phyloP scores from a whole-genome alignment of 129 eudicot species.

The Pulicaria dysenterica region DNA sequence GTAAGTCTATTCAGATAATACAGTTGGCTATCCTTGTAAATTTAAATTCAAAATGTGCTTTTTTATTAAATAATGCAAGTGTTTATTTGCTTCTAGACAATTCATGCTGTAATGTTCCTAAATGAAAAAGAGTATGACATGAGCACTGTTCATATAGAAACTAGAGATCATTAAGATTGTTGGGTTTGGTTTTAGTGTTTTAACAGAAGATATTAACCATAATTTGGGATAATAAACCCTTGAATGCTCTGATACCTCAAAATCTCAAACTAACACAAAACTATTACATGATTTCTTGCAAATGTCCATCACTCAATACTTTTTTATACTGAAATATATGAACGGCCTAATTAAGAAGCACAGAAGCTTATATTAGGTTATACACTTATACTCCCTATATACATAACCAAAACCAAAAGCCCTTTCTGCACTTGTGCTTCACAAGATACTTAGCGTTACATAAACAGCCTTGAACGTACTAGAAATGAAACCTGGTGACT shows the following conservation, averaged over 20 bases:
- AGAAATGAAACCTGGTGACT: background rate
- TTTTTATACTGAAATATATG: constrained; percentile 3
- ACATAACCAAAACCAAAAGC: background rate
- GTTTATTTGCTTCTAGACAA: constrained; percentile 1
- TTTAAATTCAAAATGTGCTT: background rate
- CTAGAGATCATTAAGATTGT: background rate
- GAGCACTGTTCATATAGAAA: background rate
- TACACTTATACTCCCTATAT: constrained; percentile 12
- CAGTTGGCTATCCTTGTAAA: background rate
- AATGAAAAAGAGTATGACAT: background rate
- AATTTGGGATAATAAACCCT: constrained; percentile 8
- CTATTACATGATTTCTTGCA: constrained; percentile 11
- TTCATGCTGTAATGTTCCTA: background rate
- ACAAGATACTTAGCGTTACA: constrained; percentile 2
- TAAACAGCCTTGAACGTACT: background rate
- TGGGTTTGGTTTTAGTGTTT: constrained; percentile 7
- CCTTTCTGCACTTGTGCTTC: background rate
- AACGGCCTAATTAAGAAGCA: constrained; percentile 6
- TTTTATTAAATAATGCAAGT: background rate
- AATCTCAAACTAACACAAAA: background rate
- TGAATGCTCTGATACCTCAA: constrained; percentile 13
- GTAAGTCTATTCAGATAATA: background rate
- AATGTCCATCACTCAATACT: background rate
- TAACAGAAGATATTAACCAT: constrained; percentile 13
- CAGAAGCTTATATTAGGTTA: background rate